phyloP scores from a whole-genome alignment of 1,139 yeast species.

The Candida anutae region DNA sequence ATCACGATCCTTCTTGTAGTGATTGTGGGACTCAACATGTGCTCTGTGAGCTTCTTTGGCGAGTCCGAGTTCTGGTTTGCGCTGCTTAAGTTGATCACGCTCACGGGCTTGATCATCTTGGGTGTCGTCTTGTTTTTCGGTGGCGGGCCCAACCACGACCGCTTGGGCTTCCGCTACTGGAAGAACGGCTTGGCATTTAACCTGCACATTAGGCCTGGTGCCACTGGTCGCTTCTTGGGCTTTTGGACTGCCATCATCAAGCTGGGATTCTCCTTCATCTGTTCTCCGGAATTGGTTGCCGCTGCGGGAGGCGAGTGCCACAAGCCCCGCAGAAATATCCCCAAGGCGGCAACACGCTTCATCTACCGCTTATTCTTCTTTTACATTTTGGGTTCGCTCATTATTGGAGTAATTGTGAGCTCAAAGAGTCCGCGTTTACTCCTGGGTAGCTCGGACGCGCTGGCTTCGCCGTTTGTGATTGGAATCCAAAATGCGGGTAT shows the following conservation, averaged over 20 bases:
- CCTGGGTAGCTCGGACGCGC: conserved; percentile 29
- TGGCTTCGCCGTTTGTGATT: conserved; percentile 44
- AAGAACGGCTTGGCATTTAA: conserved; percentile 48
- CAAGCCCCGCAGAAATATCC: conserved; percentile 38
- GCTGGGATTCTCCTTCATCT: conserved; percentile 35
- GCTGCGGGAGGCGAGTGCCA: conserved; percentile 36
- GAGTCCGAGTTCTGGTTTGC: conserved; percentile 67
- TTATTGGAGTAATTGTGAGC: conserved; percentile 39
- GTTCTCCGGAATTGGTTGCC: conserved; percentile 34
- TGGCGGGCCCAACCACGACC: conserved; percentile 20
- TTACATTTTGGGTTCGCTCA: conserved; percentile 37
- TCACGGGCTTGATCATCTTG: conserved; percentile 31
- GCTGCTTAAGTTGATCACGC: conserved; percentile 33
- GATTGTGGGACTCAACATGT: conserved; percentile 31
- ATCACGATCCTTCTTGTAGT: conserved; percentile 40
- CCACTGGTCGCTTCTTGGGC: conserved; percentile 47
- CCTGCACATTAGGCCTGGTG: conserved; percentile 33
- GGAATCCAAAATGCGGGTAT: conserved; percentile 55
- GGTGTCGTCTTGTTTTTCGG: conserved; percentile 37
- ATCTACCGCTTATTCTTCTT: conserved; percentile 41
- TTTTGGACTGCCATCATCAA: conserved; percentile 37
- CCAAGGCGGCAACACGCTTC: conserved; percentile 41
- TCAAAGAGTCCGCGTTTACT: conserved; percentile 26
- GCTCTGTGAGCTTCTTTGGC: conserved; percentile 48
- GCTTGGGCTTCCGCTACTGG: conserved; percentile 55